Conservation (phyloP, 805 yeast genomes). For the Wickerhamiella alocasiicola region DNA sequence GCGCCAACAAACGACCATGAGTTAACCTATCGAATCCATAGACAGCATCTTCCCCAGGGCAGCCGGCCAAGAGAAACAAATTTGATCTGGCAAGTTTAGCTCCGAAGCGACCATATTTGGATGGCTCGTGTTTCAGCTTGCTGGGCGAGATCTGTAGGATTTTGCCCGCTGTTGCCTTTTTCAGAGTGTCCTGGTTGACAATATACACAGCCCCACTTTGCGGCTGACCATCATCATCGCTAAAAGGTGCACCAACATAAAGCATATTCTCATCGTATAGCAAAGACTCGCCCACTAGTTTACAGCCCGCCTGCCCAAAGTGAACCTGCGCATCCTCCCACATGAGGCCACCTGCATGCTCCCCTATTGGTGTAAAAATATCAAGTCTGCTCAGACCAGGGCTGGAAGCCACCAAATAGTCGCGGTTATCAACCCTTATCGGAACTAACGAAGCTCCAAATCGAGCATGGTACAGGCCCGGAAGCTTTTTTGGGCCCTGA, state of each 20-base stretch:
- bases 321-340: constrained; percentile 22
- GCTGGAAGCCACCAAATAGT: constrained; percentile 35
- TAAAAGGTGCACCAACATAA: constrained; percentile 34
- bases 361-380: constrained; percentile 25
- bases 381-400: constrained; percentile 41
- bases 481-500: constrained; percentile 10
- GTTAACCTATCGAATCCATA: constrained; percentile 27
- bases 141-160: not conserved
- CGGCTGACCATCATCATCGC: constrained; percentile 25
- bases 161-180: constrained; percentile 7
- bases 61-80: constrained; percentile 27
- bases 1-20: constrained; percentile 13
- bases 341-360: constrained; percentile 22
- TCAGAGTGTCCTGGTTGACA: constrained; percentile 25
- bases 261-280: constrained; percentile 31
- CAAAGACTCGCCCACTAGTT: constrained; percentile 33
- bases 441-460: constrained; percentile 35
- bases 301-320: constrained; percentile 33
- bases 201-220: constrained; percentile 31
- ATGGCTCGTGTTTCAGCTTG: not conserved
- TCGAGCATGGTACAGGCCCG: constrained; percentile 19
- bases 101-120: constrained; percentile 34
- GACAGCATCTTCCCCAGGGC: constrained; percentile 31
- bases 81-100: constrained; percentile 25
- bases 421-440: constrained; percentile 24